Base-by-base conservation (phyloP, 2,329 filamentous ascomycete species). In the Raffaelea deltoideospora region DNA sequence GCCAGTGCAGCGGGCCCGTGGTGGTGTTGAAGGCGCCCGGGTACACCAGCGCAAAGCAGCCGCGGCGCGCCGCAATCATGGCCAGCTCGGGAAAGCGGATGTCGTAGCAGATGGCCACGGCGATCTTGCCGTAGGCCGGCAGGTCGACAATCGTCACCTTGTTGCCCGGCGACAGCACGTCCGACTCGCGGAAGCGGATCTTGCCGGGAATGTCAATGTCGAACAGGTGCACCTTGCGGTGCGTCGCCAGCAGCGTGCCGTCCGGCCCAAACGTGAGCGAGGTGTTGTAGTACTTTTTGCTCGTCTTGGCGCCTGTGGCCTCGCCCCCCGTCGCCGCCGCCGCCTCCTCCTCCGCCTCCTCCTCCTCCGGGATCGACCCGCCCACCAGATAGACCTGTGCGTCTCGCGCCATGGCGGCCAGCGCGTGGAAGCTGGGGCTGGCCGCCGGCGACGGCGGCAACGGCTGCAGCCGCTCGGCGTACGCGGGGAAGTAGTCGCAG, bases 21-120 rank as follows among this genome's bases (percentile, higher is more conserved):
- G 86, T 94, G 41, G 82, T 66, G 59, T 96, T 98, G 67, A 98
- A 98, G 1, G 90, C 90, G n/a, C 86, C 90, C 0, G 90, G 90
- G 57, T 95, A 96, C 15, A 96, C 55, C 37, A 96, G 72, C 32
- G 84, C 68, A 56, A 98, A 98, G 40, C 76, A 80, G n/a, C 80
- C 86, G 10, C 76, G 76, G 23, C 90, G 70, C 17, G 88, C 84
- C 0, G 88, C 88, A 39, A 96, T 79, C 53, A 75, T 90, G 3
- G 86, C 90, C 10, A 94, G 67, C 60, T 96, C 90, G 0, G 90
- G 88, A 63, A 98, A 98, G 29, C 90, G 84, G 38, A 98, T 75
- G 59, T 98, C 90, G 61, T 98, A 98, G 69, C 90, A 98, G 53
- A 98, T 96, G 23, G 83, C 87, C 4, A 98, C 64, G 5, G 74